Percentiles rank a stretch among this genome's conserved stretches.
Evolutionary conservation across 2,329 filamentous ascomycete species (phyloP).

Genomic region (Monascus ruber): DNA sequence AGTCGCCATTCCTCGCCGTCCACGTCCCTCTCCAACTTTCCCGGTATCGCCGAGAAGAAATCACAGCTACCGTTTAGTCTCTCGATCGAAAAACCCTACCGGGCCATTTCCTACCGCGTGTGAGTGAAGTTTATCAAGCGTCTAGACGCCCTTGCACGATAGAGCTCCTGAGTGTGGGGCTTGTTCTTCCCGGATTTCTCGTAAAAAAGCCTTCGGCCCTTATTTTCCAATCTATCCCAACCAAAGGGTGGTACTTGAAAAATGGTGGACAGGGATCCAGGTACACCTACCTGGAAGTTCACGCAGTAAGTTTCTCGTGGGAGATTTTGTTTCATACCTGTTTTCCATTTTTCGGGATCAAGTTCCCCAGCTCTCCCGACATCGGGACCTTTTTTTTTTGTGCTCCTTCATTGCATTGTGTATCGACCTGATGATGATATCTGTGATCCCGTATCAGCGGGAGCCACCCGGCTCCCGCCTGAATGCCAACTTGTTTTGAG

Average conservation of each 20-base stretch:
- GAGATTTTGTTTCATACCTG: conserved; percentile 1
- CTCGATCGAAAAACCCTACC: not conserved
- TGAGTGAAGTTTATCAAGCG: too few species aligned
- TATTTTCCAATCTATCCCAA: conserved; percentile 8
- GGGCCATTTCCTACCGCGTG: too few species aligned
- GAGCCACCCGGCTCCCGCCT: too few species aligned
- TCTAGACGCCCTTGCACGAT: not conserved
- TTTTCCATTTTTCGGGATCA: not conserved
- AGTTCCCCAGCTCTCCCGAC: too few species aligned
- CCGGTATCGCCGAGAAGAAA: not conserved
- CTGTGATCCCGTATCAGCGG: too few species aligned
- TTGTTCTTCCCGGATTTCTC: not conserved
- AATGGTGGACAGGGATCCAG: conserved; percentile 94
- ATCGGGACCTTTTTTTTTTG: not conserved
- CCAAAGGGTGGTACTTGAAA: conserved; percentile 39
- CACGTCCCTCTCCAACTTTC: not conserved
- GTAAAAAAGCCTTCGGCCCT: not conserved
- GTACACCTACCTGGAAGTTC: conserved; percentile 98
- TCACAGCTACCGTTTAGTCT: not conserved
- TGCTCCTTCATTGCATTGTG: conserved; percentile 4
- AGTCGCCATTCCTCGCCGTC: not conserved
- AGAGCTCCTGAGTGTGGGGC: not conserved
- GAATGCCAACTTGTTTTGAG: too few species aligned
- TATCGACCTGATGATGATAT: not conserved
- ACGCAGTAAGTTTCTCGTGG: conserved; percentile 65